phyloP scores from a whole-genome alignment of 768 basidiomycete genomes.

The Tricholoma sp. region DNA sequence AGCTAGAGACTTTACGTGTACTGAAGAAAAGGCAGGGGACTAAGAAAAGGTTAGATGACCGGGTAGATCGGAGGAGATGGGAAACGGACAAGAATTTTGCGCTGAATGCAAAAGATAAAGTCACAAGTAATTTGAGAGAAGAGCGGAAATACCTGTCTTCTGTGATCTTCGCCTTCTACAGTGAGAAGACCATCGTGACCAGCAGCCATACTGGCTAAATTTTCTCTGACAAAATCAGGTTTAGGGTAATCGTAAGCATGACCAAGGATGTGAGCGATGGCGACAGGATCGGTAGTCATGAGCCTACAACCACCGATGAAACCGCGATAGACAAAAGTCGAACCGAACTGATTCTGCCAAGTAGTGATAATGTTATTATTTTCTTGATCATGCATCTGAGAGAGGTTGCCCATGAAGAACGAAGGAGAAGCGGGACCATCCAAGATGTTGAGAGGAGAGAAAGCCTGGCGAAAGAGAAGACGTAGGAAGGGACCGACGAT shows the following conservation, averaged over 20 bases:
- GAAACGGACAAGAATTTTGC: no score
- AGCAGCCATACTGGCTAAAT: conserved; percentile 45
- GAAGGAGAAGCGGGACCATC: conserved; percentile 41
- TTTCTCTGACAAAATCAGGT: conserved; percentile 51
- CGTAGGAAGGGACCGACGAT: conserved; percentile 27
- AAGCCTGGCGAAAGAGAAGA: conserved; percentile 38
- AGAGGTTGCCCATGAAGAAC: conserved; percentile 48
- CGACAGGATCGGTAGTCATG: conserved; percentile 54
- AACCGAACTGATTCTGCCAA: conserved; percentile 44
- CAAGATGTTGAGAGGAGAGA: conserved; percentile 44
- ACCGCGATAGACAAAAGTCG: conserved; percentile 47
- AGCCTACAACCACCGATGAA: conserved; percentile 50
- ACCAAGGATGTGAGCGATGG: conserved; percentile 53
- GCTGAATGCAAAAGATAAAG: not conserved
- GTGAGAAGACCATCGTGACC: conserved; percentile 46
- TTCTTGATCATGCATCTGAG: conserved; percentile 53
- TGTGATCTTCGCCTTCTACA: conserved; percentile 52
- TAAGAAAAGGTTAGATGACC: not conserved
- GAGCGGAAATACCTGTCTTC: conserved; percentile 14
- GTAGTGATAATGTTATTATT: conserved; percentile 42
- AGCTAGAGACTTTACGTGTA: conserved; percentile 41
- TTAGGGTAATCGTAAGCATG: conserved; percentile 58
- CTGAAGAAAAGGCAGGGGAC: conserved; percentile 28
- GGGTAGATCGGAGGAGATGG: not conserved
- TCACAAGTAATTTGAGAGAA: conserved; percentile 33